phyloP scores from a whole-genome alignment of 768 basidiomycete genomes.

The Russula sp. region DNA sequence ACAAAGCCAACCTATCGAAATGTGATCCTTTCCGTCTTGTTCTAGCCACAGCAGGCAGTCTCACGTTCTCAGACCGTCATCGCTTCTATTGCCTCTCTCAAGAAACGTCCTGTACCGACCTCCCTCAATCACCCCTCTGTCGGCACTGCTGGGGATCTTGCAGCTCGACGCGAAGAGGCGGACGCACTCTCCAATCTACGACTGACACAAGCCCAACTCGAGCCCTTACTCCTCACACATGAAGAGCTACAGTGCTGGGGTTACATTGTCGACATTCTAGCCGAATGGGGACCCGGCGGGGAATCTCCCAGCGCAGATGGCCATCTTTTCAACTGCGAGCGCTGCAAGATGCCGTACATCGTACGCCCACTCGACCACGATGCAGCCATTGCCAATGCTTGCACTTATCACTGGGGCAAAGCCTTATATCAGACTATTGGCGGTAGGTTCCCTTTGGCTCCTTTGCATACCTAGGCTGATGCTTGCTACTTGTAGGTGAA shows the following conservation, averaged over 20 bases:
- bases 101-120: conserved; percentile 50
- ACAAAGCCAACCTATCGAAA: conserved; percentile 80
- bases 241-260: conserved; percentile 60
- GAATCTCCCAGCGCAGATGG: conserved; percentile 56
- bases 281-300: conserved; percentile 49
- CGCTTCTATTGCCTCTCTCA: conserved; percentile 45
- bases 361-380: conserved; percentile 34
- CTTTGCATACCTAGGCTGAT: neutral
- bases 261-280: conserved; percentile 65
- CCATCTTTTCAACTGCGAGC: conserved; percentile 63
- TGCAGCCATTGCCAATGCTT: conserved; percentile 51
- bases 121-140: conserved; percentile 62
- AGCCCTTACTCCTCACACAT: conserved; percentile 52
- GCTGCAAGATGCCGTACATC: conserved; percentile 67
- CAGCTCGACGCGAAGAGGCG: conserved; percentile 41
- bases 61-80: conserved; percentile 42
- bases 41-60: conserved; percentile 10
- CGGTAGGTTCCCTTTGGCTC: conserved; percentile 41
- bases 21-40: conserved; percentile 36
- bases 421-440: conserved; percentile 53
- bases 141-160: conserved; percentile 65
- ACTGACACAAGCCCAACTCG: conserved; percentile 48
- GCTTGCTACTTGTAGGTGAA: conserved; percentile 45
- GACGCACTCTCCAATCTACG: conserved; percentile 36
- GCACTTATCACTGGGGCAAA: conserved; percentile 81